phyloP scores from a whole-genome alignment of 2,329 filamentous ascomycete genomes.

The Daldinia eschscholtzii region DNA sequence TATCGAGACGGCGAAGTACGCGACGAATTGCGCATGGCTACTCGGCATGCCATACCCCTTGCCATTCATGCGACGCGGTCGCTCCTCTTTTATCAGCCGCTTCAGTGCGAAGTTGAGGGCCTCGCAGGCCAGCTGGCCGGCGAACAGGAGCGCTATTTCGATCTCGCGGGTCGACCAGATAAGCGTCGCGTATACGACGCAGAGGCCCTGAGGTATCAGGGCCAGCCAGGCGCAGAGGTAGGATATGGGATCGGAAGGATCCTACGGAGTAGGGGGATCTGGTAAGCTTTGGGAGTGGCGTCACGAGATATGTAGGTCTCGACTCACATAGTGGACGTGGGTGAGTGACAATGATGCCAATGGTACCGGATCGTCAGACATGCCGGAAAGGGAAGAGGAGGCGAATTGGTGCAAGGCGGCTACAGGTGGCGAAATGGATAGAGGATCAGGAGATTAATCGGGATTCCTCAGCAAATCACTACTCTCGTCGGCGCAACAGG shows the following conservation, averaged over 20 bases:
- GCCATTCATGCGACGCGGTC: constrained; percentile 84
- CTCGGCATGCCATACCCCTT: constrained; percentile 98
- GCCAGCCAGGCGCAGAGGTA: constrained; percentile 94
- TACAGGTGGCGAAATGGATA: neutral
- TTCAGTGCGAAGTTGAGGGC: constrained; percentile 91
- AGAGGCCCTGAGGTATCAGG: constrained; percentile 90
- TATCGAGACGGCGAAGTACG: constrained; percentile 89
- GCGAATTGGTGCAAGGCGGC: neutral
- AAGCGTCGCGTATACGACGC: constrained; percentile 89
- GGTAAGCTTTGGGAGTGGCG: constrained; percentile 8
- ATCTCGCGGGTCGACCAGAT: constrained; percentile 92
- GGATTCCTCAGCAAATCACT: constrained; percentile 21
- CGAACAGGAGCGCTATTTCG: constrained; percentile 90
- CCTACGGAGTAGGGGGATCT: constrained; percentile 62
- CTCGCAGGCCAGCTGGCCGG: constrained; percentile 92
- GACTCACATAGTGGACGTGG: constrained; percentile 91
- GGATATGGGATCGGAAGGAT: constrained; percentile 86
- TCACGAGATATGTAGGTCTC: constrained; percentile 13
- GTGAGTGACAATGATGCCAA: constrained; percentile 93
- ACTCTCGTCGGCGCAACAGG: constrained; percentile 2
- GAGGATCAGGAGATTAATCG: neutral
- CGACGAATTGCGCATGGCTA: constrained; percentile 94
- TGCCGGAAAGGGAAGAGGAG: constrained; percentile 38
- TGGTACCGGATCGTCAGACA: constrained; percentile 63
- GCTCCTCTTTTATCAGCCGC: constrained; percentile 90